Percentiles rank a stretch among this genome's conserved stretches.
Evolutionary conservation across 305 asterid genomes (phyloP).

Genomic region (Lippia alba): DNA sequence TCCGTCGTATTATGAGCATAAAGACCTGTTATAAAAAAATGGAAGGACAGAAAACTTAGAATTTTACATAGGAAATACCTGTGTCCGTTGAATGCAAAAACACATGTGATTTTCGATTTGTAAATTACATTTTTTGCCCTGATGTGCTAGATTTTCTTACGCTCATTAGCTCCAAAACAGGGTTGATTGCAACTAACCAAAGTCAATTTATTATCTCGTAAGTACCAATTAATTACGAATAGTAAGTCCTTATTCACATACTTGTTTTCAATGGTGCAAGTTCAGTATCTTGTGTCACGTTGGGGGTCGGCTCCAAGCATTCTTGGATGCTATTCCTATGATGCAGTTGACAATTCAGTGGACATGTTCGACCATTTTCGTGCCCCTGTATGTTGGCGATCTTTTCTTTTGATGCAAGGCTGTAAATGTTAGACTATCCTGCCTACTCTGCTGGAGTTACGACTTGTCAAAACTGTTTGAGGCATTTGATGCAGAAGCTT

Average conservation of each 20-base stretch:
- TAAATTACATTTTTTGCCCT: too few relatives aligned
- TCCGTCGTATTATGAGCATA: too few relatives aligned
- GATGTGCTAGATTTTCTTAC: too few relatives aligned
- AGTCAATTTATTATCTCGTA: neutral
- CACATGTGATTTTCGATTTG: too few relatives aligned
- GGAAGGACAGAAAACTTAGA: too few relatives aligned
- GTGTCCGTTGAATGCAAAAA: too few relatives aligned
- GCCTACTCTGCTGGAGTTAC: conserved; percentile 90
- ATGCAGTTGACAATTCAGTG: conserved; percentile 80
- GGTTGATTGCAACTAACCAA: too few relatives aligned
- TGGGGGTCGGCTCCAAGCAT: conserved; percentile 92
- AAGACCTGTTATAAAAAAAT: too few relatives aligned
- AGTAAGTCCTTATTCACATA: conserved; percentile 15
- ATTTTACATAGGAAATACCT: too few relatives aligned
- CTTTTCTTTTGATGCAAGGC: conserved; percentile 97
- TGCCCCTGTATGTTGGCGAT: conserved; percentile 69
- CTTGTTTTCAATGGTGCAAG: conserved; percentile 43
- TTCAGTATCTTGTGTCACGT: conserved; percentile 77
- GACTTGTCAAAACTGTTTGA: conserved; percentile 74
- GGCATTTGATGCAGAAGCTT: conserved; percentile 60
- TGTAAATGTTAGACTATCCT: conserved; percentile 83
- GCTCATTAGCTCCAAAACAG: too few relatives aligned
- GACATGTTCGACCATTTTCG: conserved; percentile 91
- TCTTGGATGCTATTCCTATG: conserved; percentile 90
- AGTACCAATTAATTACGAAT: neutral